A percentile compares a stretch with the other conserved stretches of the same genome.
Conservation (phyloP, 1,139 yeast species). For the Debaryomycetaceae sp. region DNA sequence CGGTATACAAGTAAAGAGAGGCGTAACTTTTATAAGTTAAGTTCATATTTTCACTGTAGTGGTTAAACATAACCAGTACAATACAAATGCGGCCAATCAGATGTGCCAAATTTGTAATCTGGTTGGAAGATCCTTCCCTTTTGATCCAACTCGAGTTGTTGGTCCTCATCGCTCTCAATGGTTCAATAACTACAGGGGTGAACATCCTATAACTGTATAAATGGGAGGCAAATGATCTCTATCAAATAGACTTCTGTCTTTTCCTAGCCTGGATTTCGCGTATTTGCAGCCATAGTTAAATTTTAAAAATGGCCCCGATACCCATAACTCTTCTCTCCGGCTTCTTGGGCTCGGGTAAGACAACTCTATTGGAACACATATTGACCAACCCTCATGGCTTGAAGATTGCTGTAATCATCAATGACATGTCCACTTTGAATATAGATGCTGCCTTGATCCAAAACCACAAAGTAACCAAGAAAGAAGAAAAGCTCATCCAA, state of each 20-base stretch:
- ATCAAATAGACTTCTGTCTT: too few relatives aligned
- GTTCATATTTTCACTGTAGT: too few relatives aligned
- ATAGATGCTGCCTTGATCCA: slow-evolving; percentile 39
- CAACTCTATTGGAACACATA: slow-evolving; percentile 40
- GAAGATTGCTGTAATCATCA: slow-evolving; percentile 40
- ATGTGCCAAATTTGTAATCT: not conserved
- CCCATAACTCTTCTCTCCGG: slow-evolving; percentile 43
- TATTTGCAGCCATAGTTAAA: too few relatives aligned
- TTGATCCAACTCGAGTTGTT: too few relatives aligned
- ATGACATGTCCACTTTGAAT: slow-evolving; percentile 36
- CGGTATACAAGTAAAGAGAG: too few relatives aligned
- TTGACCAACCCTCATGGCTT: slow-evolving; percentile 34
- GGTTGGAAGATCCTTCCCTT: too few relatives aligned
- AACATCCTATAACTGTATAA: too few relatives aligned
- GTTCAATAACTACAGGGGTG: too few relatives aligned
- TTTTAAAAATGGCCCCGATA: slow-evolving; percentile 24
- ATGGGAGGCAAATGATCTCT: not conserved
- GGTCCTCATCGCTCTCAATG: too few relatives aligned
- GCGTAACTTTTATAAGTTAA: too few relatives aligned
- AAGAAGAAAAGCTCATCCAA: slow-evolving; percentile 39
- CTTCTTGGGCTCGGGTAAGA: slow-evolving; percentile 43
- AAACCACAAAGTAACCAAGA: slow-evolving; percentile 34
- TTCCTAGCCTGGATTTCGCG: too few relatives aligned
- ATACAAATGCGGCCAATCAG: slow-evolving; percentile 1
- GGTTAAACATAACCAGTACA: too few relatives aligned